Base-by-base conservation (phyloP, 805 yeast genomes). In the Zygosaccharomyces gambellarensis region DNA sequence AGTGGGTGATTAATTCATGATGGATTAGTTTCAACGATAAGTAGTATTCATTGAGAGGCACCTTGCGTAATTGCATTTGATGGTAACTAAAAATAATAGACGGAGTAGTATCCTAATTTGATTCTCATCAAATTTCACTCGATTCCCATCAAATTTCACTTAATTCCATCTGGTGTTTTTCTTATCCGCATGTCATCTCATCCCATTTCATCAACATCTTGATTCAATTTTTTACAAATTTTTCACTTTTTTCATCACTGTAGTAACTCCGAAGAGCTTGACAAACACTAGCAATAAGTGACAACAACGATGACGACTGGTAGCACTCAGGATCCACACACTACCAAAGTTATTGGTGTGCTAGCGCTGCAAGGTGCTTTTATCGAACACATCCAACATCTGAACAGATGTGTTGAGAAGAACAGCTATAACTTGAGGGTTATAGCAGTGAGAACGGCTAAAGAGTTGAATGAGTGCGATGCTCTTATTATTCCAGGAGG, bases 361-460 rank as follows among this genome's bases (percentile, higher is more conserved):
- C 65, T 87, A 46, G 87, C 92, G 0, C 73, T 86, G 17, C 95
- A 86, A 62, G 95, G 95, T 5, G 90, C 94, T 0, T 87, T 85
- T 60, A 63, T 70, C 14, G 95, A 86, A 59, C 95, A 86, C 62
- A 67, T 82, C 5, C 64, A 71, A 2, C 80, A 77, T 58, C 67
- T 85, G 36, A 59, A 72, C 14, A 52, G 60, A 14, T 64, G 81
- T 48, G 42, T 67, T 38, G 34, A 50, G 4, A 59, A 65, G 10
- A 40, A 56, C 36, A 38, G 42, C 12, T 69, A 73, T 54, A 45
- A 60, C 1, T 63, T 78, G 39, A 50, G 55, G 8, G 66, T 76
- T 23, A 61, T 72, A 2, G 77, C 78, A 45, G 85, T 87, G 4
- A 71, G 79, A 51, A 80, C 80, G 0, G 61, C 69, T 2, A 71